Base-by-base conservation (phyloP, 176 grass and related monocot species). In the Metroxylon sagu region DNA sequence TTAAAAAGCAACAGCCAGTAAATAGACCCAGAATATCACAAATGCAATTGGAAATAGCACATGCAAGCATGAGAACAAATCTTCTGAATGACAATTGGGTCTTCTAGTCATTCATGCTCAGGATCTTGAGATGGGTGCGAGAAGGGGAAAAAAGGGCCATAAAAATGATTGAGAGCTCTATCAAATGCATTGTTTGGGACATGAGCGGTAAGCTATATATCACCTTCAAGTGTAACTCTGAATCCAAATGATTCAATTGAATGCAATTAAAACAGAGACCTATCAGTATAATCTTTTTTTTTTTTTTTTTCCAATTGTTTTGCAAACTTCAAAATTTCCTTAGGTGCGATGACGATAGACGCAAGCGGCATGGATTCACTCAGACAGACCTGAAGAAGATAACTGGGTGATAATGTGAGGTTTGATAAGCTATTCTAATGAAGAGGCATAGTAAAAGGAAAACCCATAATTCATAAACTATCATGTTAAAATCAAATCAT, bases 281-380 rank as follows among this genome's bases (percentile, higher is more conserved):
- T 0, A 29, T 1, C 12, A 1, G 4, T 5, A 17, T 18, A 15
- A 23, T 23, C 21, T 23, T 23, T 52, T 27, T 21, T 49, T 2
- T 23, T 23, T 52, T 27, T 21, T 49, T 2, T 16, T 16, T 72
- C 17, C 64, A 4, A 48, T 16, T 56, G 59, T 19, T 14, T 48
- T 8, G 16, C 18, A 54, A 26, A 59, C 4, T 1, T 63, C 19
- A 31, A 55, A 50, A 29, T 64, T 50, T 4, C 39, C 74, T 55
- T 81, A 97, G 93, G 87, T 19, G 84, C 91, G 3, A 64, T 73
- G 6, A 78, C 80, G 54, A 92, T 98, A 27, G 93, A 98, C 66
- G 88, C 87, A 16, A 92, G 93, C 17, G 93, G 93, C 8, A 62
- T 98, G 4, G 93, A 98, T 16, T 65, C 76, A 52, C 70, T 98